Percentiles rank a stretch among this genome's conserved stretches.
Conservation (phyloP, 306 rosid genomes). For the Echinosophora koreensis region DNA sequence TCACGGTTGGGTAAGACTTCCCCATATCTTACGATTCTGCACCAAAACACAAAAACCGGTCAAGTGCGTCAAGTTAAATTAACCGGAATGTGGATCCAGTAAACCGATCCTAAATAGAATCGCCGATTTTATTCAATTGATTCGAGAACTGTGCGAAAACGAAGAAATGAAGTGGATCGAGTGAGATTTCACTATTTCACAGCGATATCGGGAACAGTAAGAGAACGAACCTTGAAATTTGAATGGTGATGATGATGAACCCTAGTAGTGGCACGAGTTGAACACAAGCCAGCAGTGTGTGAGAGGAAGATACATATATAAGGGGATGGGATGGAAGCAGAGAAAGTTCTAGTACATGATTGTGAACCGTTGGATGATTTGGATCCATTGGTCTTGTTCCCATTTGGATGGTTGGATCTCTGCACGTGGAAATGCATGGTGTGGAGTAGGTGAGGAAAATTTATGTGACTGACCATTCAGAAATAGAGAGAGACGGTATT, state of each 20-base stretch:
- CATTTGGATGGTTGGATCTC: conserved; percentile 23
- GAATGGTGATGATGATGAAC: not conserved
- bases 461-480: conserved; percentile 26
- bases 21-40: conserved; percentile 61
- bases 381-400: not conserved
- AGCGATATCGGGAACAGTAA: not conserved
- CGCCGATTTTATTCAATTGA: not conserved
- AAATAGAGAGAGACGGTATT: not conserved
- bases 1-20: conserved; percentile 86
- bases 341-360: conserved; percentile 57
- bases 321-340: conserved; percentile 10
- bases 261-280: conserved; percentile 54
- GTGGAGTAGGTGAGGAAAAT: conserved; percentile 33
- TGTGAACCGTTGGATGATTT: conserved; percentile 38
- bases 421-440: conserved; percentile 35
- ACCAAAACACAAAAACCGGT: not conserved
- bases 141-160: not conserved
- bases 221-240: conserved; percentile 39
- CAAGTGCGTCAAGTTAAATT: not conserved
- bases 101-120: not conserved
- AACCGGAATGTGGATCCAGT: conserved; percentile 33
- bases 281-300: conserved; percentile 48
- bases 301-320: conserved; percentile 46
- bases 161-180: not conserved
- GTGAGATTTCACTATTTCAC: not conserved